These are phyloP conservation scores for Blumeria hordei DNA, from an alignment of 2,329 filamentous ascomycete genomes.

Conservation along the genomic window DNA sequence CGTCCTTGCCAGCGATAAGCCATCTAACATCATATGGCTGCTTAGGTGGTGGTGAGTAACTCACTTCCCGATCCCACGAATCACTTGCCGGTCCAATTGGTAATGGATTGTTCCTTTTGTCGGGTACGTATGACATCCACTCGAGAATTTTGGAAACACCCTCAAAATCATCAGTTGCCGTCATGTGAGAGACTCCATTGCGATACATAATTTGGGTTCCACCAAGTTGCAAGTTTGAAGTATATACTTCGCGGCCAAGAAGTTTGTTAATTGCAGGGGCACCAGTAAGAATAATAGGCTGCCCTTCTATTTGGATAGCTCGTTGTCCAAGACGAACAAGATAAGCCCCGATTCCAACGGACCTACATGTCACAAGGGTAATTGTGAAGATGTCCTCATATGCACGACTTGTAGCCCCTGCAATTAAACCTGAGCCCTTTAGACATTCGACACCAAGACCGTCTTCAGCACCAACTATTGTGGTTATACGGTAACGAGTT, in stretches of 20 bases:
- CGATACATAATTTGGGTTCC: slow-evolving; percentile 99
- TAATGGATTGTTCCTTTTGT: slow-evolving; percentile 78
- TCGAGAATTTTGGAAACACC: slow-evolving; percentile 95
- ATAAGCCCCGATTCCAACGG: slow-evolving; percentile 96
- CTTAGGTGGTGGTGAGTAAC: slow-evolving; percentile 54
- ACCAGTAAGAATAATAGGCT: slow-evolving; percentile 96
- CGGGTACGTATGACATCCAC: slow-evolving; percentile 93
- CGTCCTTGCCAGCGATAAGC: slow-evolving; percentile 72
- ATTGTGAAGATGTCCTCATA: slow-evolving; percentile 99
- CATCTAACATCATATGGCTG: slow-evolving; percentile 80
- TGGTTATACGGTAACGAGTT: slow-evolving; percentile 79
- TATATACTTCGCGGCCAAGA: slow-evolving; percentile 93
- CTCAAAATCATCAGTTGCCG: slow-evolving; percentile 88
- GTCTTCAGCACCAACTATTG: slow-evolving; percentile 79
- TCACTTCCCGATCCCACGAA: slow-evolving; percentile 77
- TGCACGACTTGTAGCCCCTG: slow-evolving; percentile 83
- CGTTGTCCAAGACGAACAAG: slow-evolving; percentile 93
- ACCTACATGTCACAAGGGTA: slow-evolving; percentile 90
- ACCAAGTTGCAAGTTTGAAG: slow-evolving; percentile 95
- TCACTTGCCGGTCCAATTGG: slow-evolving; percentile 77
- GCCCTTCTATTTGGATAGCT: slow-evolving; percentile 95
- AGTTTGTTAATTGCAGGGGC: slow-evolving; percentile 95
- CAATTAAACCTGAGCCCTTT: slow-evolving; percentile 91
- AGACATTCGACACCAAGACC: slow-evolving; percentile 94
- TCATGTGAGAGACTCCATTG: slow-evolving; percentile 98